Evolutionary conservation across 2,329 filamentous ascomycete species (phyloP).

Genomic region (Trichoderma pleuroti): DNA sequence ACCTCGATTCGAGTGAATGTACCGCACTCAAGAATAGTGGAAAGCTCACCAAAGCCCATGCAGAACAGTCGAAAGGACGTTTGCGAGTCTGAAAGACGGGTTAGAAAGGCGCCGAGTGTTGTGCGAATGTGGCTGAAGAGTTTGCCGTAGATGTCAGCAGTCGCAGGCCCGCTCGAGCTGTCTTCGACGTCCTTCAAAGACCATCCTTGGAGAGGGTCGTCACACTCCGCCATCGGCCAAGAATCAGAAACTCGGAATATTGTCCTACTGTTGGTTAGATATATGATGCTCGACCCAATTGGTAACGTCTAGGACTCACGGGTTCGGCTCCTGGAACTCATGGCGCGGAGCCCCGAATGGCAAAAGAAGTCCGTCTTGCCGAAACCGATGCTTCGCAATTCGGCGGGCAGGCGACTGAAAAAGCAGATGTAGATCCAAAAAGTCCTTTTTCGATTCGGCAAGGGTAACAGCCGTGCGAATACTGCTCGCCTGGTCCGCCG

Average conservation of each 20-base stretch:
- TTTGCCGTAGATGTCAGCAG: conserved; percentile 9
- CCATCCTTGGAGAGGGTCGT: neutral
- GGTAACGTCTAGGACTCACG: neutral
- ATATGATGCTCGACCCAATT: neutral
- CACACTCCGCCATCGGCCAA: neutral
- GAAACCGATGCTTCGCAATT: neutral
- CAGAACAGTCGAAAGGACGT: neutral
- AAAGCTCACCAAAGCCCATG: neutral
- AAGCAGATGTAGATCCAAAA: neutral
- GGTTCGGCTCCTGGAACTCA: neutral
- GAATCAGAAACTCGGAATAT: neutral
- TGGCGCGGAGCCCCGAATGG: neutral
- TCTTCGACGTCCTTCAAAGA: neutral
- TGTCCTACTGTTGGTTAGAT: neutral
- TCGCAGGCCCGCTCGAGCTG: neutral
- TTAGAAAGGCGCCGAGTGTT: neutral
- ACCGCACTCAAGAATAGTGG: neutral
- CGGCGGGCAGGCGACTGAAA: neutral
- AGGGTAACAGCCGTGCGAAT: neutral
- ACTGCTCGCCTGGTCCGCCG: neutral
- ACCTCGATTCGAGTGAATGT: conserved; percentile 5
- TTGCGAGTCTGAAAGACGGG: neutral
- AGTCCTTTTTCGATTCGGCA: neutral
- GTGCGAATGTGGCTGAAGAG: neutral
- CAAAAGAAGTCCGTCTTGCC: neutral